These are phyloP conservation scores for Zygosaccharomyces rouxii DNA, from an alignment of 805 yeast genomes.

Conservation along the genomic window DNA sequence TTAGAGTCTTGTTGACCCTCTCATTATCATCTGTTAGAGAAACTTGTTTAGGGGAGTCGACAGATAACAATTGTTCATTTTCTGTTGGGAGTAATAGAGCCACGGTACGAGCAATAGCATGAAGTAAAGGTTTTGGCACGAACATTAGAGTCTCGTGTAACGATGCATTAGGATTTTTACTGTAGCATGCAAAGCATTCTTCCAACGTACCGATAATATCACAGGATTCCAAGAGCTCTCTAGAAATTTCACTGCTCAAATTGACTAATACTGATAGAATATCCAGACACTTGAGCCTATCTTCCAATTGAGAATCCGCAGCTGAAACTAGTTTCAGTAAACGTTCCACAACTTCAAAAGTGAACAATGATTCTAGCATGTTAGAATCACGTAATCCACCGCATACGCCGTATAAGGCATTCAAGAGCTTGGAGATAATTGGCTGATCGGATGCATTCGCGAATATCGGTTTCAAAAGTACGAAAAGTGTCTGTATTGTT, in stretches of 20 bases:
- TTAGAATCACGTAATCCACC: conserved; percentile 20
- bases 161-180: conserved; percentile 37
- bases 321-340: conserved; percentile 28
- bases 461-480: conserved; percentile 51
- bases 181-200: conserved; percentile 48
- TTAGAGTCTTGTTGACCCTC: conserved; percentile 38
- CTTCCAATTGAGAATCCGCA: conserved; percentile 31
- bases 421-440: conserved; percentile 21
- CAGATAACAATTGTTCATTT: conserved; percentile 26
- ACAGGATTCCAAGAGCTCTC: conserved; percentile 44
- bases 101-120: conserved; percentile 51
- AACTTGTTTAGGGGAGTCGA: conserved; percentile 23
- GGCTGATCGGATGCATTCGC: conserved; percentile 48
- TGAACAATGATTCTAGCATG: conserved; percentile 24
- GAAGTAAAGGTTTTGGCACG: conserved; percentile 61
- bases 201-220: conserved; percentile 46
- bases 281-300: conserved; percentile 33
- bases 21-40: conserved; percentile 25
- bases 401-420: conserved; percentile 27
- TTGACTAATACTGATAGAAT: conserved; percentile 44
- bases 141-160: conserved; percentile 71
- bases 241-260: conserved; percentile 42
- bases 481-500: conserved; percentile 53
- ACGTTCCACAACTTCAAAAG: conserved; percentile 33
- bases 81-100: conserved; percentile 54